Evolutionary conservation across 306 rosid genomes (phyloP).

Genomic region (Prunus davidiana): DNA sequence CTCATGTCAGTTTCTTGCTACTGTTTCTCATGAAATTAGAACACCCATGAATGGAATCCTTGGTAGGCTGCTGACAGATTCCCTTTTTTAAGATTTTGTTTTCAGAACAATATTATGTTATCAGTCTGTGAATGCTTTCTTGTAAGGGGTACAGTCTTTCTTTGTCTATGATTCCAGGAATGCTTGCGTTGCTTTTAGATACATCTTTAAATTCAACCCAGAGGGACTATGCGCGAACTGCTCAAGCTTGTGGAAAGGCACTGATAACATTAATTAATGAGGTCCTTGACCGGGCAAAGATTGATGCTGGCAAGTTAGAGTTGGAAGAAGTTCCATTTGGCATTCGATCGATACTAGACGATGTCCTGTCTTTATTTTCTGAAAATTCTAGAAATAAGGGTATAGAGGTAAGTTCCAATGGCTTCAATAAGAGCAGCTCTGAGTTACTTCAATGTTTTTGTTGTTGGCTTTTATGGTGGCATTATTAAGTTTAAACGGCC

Average conservation of each 20-base stretch:
- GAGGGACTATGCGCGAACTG: constrained; percentile 93
- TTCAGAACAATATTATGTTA: constrained; percentile 1
- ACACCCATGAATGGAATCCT: constrained; percentile 99
- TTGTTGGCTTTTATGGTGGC: neutral
- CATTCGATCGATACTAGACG: constrained; percentile 86
- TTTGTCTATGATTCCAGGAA: constrained; percentile 53
- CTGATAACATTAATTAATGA: constrained; percentile 86
- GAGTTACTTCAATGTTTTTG: neutral
- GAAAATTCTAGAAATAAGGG: constrained; percentile 93
- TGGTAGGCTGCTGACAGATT: constrained; percentile 42
- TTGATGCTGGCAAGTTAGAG: constrained; percentile 95
- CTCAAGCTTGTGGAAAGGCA: constrained; percentile 96
- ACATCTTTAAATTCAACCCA: constrained; percentile 91
- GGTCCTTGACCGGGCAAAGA: constrained; percentile 97
- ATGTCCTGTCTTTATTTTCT: constrained; percentile 92
- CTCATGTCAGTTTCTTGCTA: constrained; percentile 76
- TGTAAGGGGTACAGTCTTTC: constrained; percentile 1
- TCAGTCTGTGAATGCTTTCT: constrained; percentile 1
- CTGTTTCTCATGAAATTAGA: constrained; percentile 97
- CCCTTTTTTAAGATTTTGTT: constrained; percentile 5
- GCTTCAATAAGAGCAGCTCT: neutral
- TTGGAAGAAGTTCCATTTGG: constrained; percentile 94
- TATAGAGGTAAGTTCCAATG: constrained; percentile 61
- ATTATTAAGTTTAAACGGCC: neutral
- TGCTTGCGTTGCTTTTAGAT: constrained; percentile 92